Percentiles rank a stretch among this genome's conserved stretches.
Evolutionary conservation across 2,329 filamentous ascomycete genomes (phyloP).

Genomic region (Colletotrichum noveboracense): DNA sequence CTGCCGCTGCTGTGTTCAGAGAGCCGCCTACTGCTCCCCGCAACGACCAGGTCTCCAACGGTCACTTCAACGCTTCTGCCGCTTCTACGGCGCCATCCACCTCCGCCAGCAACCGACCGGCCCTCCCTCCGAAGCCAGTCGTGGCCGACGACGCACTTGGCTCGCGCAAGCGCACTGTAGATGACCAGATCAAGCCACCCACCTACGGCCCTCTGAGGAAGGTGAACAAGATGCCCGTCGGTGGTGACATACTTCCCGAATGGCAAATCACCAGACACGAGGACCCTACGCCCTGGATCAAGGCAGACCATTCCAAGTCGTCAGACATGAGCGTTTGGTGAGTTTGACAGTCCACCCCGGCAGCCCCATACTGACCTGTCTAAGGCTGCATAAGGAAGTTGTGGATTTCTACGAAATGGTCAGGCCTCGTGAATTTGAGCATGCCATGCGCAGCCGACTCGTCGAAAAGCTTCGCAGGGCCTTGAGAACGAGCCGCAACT

Average conservation of each 20-base stretch:
- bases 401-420: slow-evolving; percentile 88
- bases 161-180: slow-evolving; percentile 75
- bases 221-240: slow-evolving; percentile 50
- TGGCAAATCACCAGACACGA: slow-evolving; percentile 55
- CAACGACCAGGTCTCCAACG: neutral
- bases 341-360: slow-evolving; percentile 26
- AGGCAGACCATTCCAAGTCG: slow-evolving; percentile 58
- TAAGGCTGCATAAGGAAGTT: slow-evolving; percentile 86
- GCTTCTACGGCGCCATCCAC: slow-evolving; percentile 22
- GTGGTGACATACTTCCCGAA: slow-evolving; percentile 53
- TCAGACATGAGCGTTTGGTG: slow-evolving; percentile 63
- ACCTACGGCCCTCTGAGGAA: slow-evolving; percentile 59
- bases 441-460: slow-evolving; percentile 74
- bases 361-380: neutral
- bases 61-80: slow-evolving; percentile 19
- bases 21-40: slow-evolving; percentile 2
- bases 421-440: slow-evolving; percentile 77
- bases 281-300: slow-evolving; percentile 67
- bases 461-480: slow-evolving; percentile 69
- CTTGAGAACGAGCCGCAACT: slow-evolving; percentile 59
- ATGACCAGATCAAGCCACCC: slow-evolving; percentile 69
- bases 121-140: slow-evolving; percentile 25
- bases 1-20: neutral
- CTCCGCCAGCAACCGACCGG: slow-evolving; percentile 26
- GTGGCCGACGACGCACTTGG: slow-evolving; percentile 53